A percentile compares a stretch with the other conserved stretches of the same genome.
phyloP scores from a whole-genome alignment of 768 basidiomycete species.

The Leccinum obscurum region DNA sequence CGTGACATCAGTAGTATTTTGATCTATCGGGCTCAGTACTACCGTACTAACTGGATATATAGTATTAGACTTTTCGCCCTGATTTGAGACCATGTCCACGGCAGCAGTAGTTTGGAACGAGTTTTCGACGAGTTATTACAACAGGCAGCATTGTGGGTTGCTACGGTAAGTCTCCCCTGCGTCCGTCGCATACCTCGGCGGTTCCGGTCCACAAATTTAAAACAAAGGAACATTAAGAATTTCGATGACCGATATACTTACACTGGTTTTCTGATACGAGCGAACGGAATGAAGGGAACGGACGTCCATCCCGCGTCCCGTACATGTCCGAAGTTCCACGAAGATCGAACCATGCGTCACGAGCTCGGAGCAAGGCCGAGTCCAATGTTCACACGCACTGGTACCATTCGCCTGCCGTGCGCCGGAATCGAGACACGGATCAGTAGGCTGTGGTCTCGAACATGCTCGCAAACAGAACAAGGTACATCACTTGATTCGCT shows the following conservation, averaged over 20 bases:
- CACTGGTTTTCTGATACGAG: neutral
- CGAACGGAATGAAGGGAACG: neutral
- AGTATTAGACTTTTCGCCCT: neutral
- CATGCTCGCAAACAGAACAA: neutral
- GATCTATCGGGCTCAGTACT: neutral
- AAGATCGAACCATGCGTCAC: neutral
- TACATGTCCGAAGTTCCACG: neutral
- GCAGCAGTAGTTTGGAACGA: neutral
- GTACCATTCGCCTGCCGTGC: neutral
- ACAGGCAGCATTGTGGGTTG: neutral
- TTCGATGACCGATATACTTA: neutral
- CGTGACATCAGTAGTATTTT: neutral
- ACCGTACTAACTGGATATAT: neutral
- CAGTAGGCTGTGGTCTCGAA: neutral
- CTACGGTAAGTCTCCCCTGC: no score
- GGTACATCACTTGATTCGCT: slow-evolving; percentile 5
- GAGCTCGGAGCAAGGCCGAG: neutral
- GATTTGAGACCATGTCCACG: neutral
- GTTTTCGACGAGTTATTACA: neutral
- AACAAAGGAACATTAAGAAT: neutral
- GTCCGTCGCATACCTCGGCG: no score
- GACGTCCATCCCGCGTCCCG: neutral
- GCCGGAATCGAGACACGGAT: neutral
- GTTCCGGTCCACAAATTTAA: neutral
- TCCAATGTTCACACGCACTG: neutral